These are phyloP conservation scores for Mucor irregularis DNA, from an alignment of 371 early-diverging fungal species.

Conservation along the genomic window DNA sequence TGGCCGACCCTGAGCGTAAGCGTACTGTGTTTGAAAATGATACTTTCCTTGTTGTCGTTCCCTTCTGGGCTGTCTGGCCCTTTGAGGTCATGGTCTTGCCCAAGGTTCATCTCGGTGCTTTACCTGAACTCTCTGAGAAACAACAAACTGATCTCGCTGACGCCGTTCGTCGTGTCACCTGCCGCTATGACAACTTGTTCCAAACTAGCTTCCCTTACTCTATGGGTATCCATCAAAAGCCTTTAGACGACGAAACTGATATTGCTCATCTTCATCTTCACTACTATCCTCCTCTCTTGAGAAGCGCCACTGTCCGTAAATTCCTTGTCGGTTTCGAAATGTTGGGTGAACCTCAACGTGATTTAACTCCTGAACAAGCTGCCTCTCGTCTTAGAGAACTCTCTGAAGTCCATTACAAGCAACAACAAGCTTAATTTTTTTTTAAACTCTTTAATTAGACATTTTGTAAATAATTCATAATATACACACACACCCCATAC, in stretches of 20 bases:
- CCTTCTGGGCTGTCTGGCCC: slow-evolving; percentile 97
- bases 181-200: slow-evolving; percentile 92
- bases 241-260: slow-evolving; percentile 51
- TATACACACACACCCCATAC: not conserved
- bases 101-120: slow-evolving; percentile 61
- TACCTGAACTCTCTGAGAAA: slow-evolving; percentile 60
- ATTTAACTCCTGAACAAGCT: slow-evolving; percentile 91
- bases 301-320: slow-evolving; percentile 88
- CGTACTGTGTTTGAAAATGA: slow-evolving; percentile 82
- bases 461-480: slow-evolving; percentile 8
- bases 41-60: slow-evolving; percentile 81
- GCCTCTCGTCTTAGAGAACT: slow-evolving; percentile 61
- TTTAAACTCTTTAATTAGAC: not conserved
- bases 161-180: slow-evolving; percentile 71
- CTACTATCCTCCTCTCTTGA: slow-evolving; percentile 92
- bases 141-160: slow-evolving; percentile 69
- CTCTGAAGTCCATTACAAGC: slow-evolving; percentile 66
- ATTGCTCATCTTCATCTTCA: slow-evolving; percentile 86
- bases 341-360: slow-evolving; percentile 91
- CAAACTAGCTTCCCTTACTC: slow-evolving; percentile 92
- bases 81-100: slow-evolving; percentile 88
- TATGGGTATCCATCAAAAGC: slow-evolving; percentile 92
- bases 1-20: slow-evolving; percentile 45
- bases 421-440: not conserved
- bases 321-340: slow-evolving; percentile 97